Evolutionary conservation across 2,329 filamentous ascomycete species (phyloP).

Genomic region (Penicillium sp.): DNA sequence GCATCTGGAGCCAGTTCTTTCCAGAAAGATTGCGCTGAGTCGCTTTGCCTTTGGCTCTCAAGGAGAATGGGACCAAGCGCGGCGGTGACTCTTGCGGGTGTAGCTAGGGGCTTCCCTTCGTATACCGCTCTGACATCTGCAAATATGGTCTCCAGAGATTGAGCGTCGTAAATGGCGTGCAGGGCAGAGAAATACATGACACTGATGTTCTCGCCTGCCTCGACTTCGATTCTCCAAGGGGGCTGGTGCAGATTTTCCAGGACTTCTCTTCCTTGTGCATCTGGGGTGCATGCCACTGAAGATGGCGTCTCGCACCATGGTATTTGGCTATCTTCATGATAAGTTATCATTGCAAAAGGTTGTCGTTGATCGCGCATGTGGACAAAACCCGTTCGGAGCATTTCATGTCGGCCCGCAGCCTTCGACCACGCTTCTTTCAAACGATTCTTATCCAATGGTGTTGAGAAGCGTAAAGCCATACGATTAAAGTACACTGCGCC

Average conservation of each 20-base stretch:
- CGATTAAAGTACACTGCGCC: slow-evolving; percentile 74
- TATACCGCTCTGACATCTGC: slow-evolving; percentile 52
- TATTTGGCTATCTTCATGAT: slow-evolving; percentile 38
- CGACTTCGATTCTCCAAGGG: slow-evolving; percentile 61
- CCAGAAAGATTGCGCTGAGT: slow-evolving; percentile 59
- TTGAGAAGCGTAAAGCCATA: slow-evolving; percentile 52
- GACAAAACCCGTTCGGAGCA: slow-evolving; percentile 72
- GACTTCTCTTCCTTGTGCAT: slow-evolving; percentile 28
- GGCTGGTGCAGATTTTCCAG: slow-evolving; percentile 50
- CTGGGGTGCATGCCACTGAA: not conserved
- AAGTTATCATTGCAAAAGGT: slow-evolving; percentile 73
- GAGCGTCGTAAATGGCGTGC: slow-evolving; percentile 82
- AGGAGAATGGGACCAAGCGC: slow-evolving; percentile 47
- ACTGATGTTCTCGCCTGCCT: slow-evolving; percentile 27
- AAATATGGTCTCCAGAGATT: slow-evolving; percentile 65
- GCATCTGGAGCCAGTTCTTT: slow-evolving; percentile 50
- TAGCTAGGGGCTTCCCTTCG: slow-evolving; percentile 22
- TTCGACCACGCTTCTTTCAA: slow-evolving; percentile 59
- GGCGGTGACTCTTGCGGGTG: slow-evolving; percentile 38
- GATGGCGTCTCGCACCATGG: slow-evolving; percentile 39
- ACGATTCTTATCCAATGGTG: slow-evolving; percentile 34
- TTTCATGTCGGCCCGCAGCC: slow-evolving; percentile 57
- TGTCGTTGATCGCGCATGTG: slow-evolving; percentile 56
- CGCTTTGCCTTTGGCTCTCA: slow-evolving; percentile 30
- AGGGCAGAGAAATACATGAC: slow-evolving; percentile 58